Percentiles rank a stretch among this genome's conserved stretches.
Evolutionary conservation across 176 grass and related monocot species (phyloP).

Genomic region (Triticum monococcum): DNA sequence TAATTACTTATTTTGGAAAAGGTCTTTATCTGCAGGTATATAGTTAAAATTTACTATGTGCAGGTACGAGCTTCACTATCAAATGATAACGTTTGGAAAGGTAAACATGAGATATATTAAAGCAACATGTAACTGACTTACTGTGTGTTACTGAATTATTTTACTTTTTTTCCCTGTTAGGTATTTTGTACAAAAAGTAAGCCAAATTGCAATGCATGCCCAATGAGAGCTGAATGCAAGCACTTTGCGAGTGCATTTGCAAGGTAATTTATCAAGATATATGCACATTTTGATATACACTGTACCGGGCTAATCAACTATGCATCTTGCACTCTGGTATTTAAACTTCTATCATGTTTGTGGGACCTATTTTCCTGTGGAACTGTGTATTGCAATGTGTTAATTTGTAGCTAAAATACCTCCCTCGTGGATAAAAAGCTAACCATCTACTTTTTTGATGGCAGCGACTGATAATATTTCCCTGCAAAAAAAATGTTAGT

Average conservation of each 20-base stretch:
- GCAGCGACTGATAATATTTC: not conserved
- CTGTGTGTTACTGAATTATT: not conserved
- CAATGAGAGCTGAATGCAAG: constrained; percentile 67
- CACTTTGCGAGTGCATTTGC: constrained; percentile 75
- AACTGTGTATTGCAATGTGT: not conserved
- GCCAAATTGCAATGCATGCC: constrained; percentile 71
- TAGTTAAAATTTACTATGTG: not conserved
- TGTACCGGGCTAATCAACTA: not conserved
- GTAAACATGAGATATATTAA: constrained; percentile 28
- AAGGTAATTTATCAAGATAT: constrained; percentile 39
- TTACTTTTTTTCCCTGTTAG: constrained; percentile 18
- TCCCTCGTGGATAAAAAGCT: constrained; percentile 2
- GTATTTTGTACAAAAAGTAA: constrained; percentile 74
- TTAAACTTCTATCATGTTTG: not conserved
- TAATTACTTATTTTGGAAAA: constrained; percentile 8
- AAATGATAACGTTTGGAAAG: constrained; percentile 77
- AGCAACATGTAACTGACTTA: not conserved
- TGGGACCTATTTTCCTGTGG: not conserved
- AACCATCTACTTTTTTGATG: constrained; percentile 15
- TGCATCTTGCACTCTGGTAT: not conserved
- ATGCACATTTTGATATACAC: not conserved
- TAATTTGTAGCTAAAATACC: constrained; percentile 3
- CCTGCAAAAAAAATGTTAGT: not conserved
- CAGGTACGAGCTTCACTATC: constrained; percentile 67
- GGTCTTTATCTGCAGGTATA: constrained; percentile 13